Conservation (phyloP, 2,329 filamentous ascomycete species). For the Exophiala spinifera region DNA sequence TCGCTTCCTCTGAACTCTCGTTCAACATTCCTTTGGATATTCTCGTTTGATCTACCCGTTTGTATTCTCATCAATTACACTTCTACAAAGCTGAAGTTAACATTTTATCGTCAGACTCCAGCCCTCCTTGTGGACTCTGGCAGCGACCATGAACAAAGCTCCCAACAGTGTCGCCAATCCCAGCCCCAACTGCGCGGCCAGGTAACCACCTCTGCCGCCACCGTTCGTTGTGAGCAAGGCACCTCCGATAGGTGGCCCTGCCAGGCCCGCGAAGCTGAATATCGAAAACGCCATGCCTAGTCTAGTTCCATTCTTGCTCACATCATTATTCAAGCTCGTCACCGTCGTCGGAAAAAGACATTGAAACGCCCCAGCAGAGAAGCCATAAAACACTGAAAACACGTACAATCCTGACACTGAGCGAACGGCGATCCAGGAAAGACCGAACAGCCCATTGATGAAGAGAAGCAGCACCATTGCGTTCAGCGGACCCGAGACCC, state of each 20-base stretch:
- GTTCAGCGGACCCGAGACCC: slow-evolving; percentile 58
- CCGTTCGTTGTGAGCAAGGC: slow-evolving; percentile 47
- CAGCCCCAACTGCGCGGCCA: slow-evolving; percentile 40
- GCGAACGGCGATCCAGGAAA: slow-evolving; percentile 59
- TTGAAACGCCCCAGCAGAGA: slow-evolving; percentile 63
- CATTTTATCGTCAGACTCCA: slow-evolving; percentile 35
- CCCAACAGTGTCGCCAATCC: slow-evolving; percentile 54
- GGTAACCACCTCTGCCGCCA: slow-evolving; percentile 34
- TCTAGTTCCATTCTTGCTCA: slow-evolving; percentile 53
- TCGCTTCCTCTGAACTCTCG: too few relatives aligned
- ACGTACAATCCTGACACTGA: slow-evolving; percentile 54
- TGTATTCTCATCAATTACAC: too few relatives aligned
- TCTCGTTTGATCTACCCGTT: too few relatives aligned
- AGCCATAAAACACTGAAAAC: slow-evolving; percentile 63
- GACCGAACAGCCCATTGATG: slow-evolving; percentile 43
- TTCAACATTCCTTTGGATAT: too few relatives aligned
- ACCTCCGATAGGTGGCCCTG: slow-evolving; percentile 55
- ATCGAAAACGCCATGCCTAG: slow-evolving; percentile 57
- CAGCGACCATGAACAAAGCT: slow-evolving; percentile 43
- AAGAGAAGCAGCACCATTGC: slow-evolving; percentile 53
- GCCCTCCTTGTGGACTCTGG: slow-evolving; percentile 40
- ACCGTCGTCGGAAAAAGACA: slow-evolving; percentile 63
- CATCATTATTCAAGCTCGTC: slow-evolving; percentile 52
- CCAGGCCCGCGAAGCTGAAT: slow-evolving; percentile 51
- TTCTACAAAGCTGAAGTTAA: slow-evolving; percentile 13